Evolutionary conservation across 345 rosid genomes (phyloP), one percentile per base, ranked within the genome.

Genomic region (Leavenworthia alabamica): DNA sequence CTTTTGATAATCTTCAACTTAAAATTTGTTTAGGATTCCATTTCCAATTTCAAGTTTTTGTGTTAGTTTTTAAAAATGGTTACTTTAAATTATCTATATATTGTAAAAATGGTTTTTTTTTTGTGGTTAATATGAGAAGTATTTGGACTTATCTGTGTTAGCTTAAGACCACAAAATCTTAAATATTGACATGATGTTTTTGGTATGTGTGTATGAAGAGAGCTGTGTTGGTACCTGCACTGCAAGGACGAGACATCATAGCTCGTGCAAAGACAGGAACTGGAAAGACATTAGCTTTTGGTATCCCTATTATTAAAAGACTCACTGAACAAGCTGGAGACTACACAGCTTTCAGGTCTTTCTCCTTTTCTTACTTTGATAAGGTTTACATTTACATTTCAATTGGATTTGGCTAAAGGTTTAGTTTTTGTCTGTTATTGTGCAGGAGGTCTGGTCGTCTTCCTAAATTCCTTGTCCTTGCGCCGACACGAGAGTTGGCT

Each of bases 221-320:
- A 65, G 97, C 99, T 71, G 99, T 93, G 64, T 60, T 89, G 20
- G 60, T 73, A 35, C 99, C 99, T 8, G 97, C 97, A 2, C 78
- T 93, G 5, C 70, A 93, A 82, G 97, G 97, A 40, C 77, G 85
- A 40, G 99, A 93, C 37, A 55, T 93, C 41, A 93, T 93, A 64
- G 97, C 91, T 75, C 96, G 99, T 74, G 99, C 99, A 1, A 89
- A 89, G 81, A 93, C 99, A 23, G 97, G 99, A 62, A 93, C 99
- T 16, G 99, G 99, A n/a, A 93, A 93, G 87, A 93, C 97, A 17
- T 73, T 93, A 68, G 99, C 99, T 56, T 93, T 93, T 33, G 99
- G 97, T 23, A 89, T 93, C 31, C 99, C 97, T 6, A 87, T 93
- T 47, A 73, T 93, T 31, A 93, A 93, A 75, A 76, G 73, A 4